Percentiles rank a stretch among this genome's conserved stretches.
These are phyloP conservation scores for Circinella umbellata DNA, from an alignment of 371 early-diverging fungal genomes.

Conservation along the genomic window DNA sequence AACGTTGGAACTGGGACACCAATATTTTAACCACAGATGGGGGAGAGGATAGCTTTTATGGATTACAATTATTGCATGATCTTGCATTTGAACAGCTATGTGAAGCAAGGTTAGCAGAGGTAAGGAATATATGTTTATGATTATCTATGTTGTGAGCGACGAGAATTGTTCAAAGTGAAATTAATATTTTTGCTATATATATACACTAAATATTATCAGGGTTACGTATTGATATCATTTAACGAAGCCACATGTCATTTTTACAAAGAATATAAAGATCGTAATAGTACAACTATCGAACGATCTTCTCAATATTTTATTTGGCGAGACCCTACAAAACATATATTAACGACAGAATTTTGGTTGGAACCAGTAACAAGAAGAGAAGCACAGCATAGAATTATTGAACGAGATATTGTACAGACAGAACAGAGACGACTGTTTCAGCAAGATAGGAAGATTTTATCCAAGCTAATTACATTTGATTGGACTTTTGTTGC, in stretches of 20 bases:
- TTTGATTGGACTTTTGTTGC: slow-evolving; percentile 74
- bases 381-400: background rate
- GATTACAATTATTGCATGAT: slow-evolving; percentile 44
- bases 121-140: slow-evolving; percentile 5
- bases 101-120: slow-evolving; percentile 62
- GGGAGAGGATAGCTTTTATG: slow-evolving; percentile 7
- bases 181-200: background rate
- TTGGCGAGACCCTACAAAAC: slow-evolving; percentile 55
- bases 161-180: background rate
- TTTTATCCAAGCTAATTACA: slow-evolving; percentile 66
- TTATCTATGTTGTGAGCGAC: too few relatives aligned
- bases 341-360: slow-evolving; percentile 67
- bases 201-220: slow-evolving; percentile 16
- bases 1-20: slow-evolving; percentile 73
- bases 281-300: background rate
- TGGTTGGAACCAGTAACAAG: slow-evolving; percentile 72
- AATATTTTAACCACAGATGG: slow-evolving; percentile 3
- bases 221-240: slow-evolving; percentile 61
- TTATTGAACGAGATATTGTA: background rate
- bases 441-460: slow-evolving; percentile 44
- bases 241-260: slow-evolving; percentile 56
- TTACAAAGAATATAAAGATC: slow-evolving; percentile 59
- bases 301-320: slow-evolving; percentile 71
- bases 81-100: slow-evolving; percentile 70
- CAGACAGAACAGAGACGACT: slow-evolving; percentile 13